Percentiles rank a stretch among this genome's conserved stretches.
Conservation (phyloP, 2,329 filamentous ascomycete genomes). For the Myriosclerotinia curreyana region DNA sequence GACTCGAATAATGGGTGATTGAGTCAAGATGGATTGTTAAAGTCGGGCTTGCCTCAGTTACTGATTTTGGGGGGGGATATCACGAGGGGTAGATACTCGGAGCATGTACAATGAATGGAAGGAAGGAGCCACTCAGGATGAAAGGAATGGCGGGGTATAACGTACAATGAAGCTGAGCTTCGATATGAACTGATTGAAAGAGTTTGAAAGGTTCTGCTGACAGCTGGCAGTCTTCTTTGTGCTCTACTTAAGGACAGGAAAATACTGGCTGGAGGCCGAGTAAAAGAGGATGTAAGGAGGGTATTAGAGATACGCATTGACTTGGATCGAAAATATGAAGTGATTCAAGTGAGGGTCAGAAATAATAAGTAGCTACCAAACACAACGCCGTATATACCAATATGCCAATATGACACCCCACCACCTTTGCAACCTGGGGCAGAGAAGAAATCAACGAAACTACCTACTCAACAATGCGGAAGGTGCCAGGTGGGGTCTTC, state of each 20-base stretch:
- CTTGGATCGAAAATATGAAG: slow-evolving; percentile 9
- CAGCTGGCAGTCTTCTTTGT: slow-evolving; percentile 31
- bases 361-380: neutral
- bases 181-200: slow-evolving; percentile 19
- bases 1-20: slow-evolving; percentile 10
- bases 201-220: slow-evolving; percentile 19
- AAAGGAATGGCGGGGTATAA: slow-evolving; percentile 19
- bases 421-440: slow-evolving; percentile 9
- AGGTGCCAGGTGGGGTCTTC: slow-evolving; percentile 1
- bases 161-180: slow-evolving; percentile 21
- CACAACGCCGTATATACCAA: slow-evolving; percentile 3
- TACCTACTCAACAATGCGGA: slow-evolving; percentile 8
- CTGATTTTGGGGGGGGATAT: slow-evolving; percentile 1
- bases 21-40: neutral
- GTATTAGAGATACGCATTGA: slow-evolving; percentile 37
- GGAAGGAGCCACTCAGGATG: slow-evolving; percentile 5
- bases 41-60: slow-evolving; percentile 9
- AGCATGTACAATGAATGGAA: slow-evolving; percentile 3
- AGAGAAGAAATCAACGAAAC: slow-evolving; percentile 13
- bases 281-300: slow-evolving; percentile 29
- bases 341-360: slow-evolving; percentile 6
- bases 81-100: slow-evolving; percentile 2
- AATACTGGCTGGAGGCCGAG: slow-evolving; percentile 31
- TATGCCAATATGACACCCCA: slow-evolving; percentile 12
- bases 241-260: slow-evolving; percentile 25